Conservation (phyloP, 352 stramenopile species). For the Phytophthora colocasiae region DNA sequence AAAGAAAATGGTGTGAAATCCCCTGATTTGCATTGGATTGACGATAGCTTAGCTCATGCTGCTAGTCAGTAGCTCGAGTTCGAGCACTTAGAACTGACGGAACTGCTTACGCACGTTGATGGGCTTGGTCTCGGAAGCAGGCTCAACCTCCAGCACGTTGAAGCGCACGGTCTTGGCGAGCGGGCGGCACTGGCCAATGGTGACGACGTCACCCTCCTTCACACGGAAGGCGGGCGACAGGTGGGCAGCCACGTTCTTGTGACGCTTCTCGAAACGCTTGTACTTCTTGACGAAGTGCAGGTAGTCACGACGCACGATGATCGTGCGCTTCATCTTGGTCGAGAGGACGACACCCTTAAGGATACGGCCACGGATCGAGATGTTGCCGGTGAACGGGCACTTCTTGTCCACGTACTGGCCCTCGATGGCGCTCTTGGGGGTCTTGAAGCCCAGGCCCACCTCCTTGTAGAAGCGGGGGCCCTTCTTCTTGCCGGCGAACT, state of each 20-base stretch:
- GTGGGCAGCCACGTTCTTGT: conserved; percentile 99
- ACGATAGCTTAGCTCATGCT: no score
- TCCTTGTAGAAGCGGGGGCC: conserved; percentile 97
- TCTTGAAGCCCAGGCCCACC: conserved; percentile 99
- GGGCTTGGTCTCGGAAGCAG: conserved; percentile 95
- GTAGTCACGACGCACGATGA: conserved; percentile 99
- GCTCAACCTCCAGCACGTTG: conserved; percentile 99
- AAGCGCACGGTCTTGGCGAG: conserved; percentile 99
- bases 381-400: conserved; percentile 99
- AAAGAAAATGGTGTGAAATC: no score
- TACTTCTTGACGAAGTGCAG: conserved; percentile 99
- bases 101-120: conserved; percentile 99
- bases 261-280: conserved; percentile 99
- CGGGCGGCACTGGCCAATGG: conserved; percentile 99
- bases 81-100: conserved; percentile 95
- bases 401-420: conserved; percentile 99
- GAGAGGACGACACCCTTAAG: conserved; percentile 99
- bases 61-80: neutral
- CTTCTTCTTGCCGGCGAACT: conserved; percentile 94
- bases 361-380: conserved; percentile 98
- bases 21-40: no score
- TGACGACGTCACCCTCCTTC: conserved; percentile 99
- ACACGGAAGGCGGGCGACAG: conserved; percentile 97
- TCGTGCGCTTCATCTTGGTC: conserved; percentile 99
- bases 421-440: conserved; percentile 94